Evolutionary conservation across 2,329 filamentous ascomycete genomes (phyloP), one percentile per base, ranked within the genome.

Genomic region (Pseudocercospora fuligena): DNA sequence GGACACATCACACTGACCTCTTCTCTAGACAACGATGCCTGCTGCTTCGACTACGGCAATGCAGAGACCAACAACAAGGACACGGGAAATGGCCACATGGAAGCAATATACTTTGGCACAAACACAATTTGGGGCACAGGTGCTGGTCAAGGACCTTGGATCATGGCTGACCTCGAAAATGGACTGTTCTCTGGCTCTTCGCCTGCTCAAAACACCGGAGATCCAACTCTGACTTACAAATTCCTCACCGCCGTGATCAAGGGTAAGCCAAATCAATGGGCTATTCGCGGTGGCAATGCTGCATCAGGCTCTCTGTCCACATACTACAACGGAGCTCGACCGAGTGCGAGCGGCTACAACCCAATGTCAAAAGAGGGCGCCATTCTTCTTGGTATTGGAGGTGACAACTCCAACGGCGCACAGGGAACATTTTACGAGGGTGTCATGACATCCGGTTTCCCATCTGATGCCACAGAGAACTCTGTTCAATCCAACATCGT

Each of bases 141-240:
- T 8, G 64, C 85, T 3, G 88, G 88, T 53, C 82, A 71, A 51
- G 88, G 89, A 0, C 89, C 89, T 0, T 90, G 88, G 89, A 75
- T 90, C 70, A 90, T 90, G 87, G 88, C 88, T 0, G 89, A 91
- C 76, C 82, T 91, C 0, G 89, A 91, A 74, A 89, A 90, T 68
- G 86, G 87, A 3, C 78, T 91, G 2, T 90, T 90, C 79, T 88
- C 88, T 0, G 88, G 88, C 14, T 9, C 61, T 0, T 82, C 75
- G 65, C 27, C 81, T 1, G 74, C 72, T 1, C 76, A 83, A 61
- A 89, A 90, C 73, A 58, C 82, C 1, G 82, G 65, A 1, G 82
- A 89, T 70, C 86, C 86, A 6, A 82, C 85, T 0, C 79, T 89
- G 65, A 79, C 80, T 1, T 77, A 79, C 66, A 84, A 87, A 0